These are phyloP conservation scores for Schwanniomyces etchellsii DNA, from an alignment of 1,139 yeast species.

Conservation along the genomic window DNA sequence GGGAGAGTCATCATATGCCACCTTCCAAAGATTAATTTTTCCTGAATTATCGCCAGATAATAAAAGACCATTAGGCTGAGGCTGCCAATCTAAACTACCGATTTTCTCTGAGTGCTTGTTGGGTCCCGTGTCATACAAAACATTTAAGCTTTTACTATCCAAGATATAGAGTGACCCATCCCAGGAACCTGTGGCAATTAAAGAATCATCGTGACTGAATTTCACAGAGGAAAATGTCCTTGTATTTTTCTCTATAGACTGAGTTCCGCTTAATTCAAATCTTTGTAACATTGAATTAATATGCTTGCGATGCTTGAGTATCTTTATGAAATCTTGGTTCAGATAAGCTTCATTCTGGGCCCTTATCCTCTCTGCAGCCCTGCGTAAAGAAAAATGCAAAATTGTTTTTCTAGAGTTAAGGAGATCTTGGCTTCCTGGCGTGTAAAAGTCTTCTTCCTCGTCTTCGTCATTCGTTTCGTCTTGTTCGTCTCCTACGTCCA, in stretches of 20 bases:
- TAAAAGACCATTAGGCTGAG: conserved; percentile 10
- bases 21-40: conserved; percentile 40
- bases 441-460: conserved; percentile 75
- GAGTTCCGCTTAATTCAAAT: conserved; percentile 59
- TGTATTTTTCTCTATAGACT: conserved; percentile 49
- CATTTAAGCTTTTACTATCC: conserved; percentile 29
- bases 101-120: conserved; percentile 54
- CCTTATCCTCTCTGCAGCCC: conserved; percentile 38
- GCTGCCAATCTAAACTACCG: conserved; percentile 65
- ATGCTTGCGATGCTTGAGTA: conserved; percentile 40
- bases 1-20: conserved; percentile 5
- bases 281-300: conserved; percentile 30
- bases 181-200: conserved; percentile 78
- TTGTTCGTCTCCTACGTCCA: conserved; percentile 13
- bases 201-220: conserved; percentile 25
- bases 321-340: conserved; percentile 21
- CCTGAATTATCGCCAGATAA: conserved; percentile 71
- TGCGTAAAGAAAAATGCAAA: conserved; percentile 43
- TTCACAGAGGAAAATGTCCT: conserved; percentile 64
- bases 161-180: conserved; percentile 62
- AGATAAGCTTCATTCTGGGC: conserved; percentile 15
- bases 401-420: conserved; percentile 49
- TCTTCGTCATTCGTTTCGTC: conserved; percentile 33
- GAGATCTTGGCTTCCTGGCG: conserved; percentile 67
- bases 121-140: conserved; percentile 18